Conservation (phyloP, 1,284 basidiomycete species). For the Lentinula novae-zelandiae region DNA sequence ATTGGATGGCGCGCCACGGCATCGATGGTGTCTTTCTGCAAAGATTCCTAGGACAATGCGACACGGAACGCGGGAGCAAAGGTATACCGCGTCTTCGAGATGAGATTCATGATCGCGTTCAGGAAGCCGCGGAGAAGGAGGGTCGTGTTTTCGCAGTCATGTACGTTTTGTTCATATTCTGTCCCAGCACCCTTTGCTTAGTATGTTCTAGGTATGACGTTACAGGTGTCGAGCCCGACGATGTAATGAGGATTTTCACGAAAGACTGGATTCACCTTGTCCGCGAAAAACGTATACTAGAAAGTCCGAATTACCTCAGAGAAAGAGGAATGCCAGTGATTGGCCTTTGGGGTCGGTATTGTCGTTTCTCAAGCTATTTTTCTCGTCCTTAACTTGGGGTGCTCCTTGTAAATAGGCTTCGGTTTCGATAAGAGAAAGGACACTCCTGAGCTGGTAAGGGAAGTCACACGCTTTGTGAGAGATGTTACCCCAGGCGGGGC, state of each 20-base stretch:
- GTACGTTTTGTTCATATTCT: conserved; percentile 36
- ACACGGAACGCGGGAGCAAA: conserved; percentile 48
- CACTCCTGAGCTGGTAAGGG: conserved; percentile 53
- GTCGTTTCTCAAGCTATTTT: not conserved
- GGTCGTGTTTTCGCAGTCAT: conserved; percentile 77
- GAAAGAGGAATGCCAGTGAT: conserved; percentile 67
- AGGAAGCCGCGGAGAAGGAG: conserved; percentile 70
- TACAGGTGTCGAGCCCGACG: conserved; percentile 58
- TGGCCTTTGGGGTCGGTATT: conserved; percentile 58
- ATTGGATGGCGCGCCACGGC: conserved; percentile 77
- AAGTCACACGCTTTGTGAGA: conserved; percentile 52
- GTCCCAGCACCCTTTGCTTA: conserved; percentile 1
- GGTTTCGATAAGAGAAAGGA: conserved; percentile 63
- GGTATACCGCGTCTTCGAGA: conserved; percentile 61
- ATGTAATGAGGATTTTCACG: conserved; percentile 54
- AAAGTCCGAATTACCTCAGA: conserved; percentile 66
- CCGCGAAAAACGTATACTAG: conserved; percentile 52
- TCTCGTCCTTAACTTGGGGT: not conserved
- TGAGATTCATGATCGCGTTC: conserved; percentile 65
- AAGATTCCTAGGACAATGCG: conserved; percentile 64
- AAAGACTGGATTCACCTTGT: conserved; percentile 70
- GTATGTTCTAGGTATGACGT: conserved; percentile 64
- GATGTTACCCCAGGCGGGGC: conserved; percentile 62
- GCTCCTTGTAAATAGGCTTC: conserved; percentile 41
- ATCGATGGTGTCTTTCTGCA: conserved; percentile 78